Evolutionary conservation across 176 grass and related monocot genomes (phyloP).

Genomic region (Chloris gayana): DNA sequence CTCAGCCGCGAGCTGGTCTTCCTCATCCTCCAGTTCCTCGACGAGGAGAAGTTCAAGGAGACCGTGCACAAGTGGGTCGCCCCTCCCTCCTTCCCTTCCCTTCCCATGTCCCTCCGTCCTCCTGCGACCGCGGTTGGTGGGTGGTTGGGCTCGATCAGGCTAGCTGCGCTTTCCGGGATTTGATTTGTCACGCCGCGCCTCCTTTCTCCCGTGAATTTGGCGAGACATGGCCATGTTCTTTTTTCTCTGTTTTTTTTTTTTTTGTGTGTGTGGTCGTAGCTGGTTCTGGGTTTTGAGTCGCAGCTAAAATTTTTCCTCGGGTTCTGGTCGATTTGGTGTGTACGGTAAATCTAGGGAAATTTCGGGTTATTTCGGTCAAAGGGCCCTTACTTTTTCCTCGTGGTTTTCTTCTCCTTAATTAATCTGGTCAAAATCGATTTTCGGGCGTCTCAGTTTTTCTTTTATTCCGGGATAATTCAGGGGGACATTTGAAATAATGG

Average conservation of each 20-base stretch:
- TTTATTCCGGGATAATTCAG: conserved; percentile 30
- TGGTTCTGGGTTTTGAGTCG: conserved; percentile 27
- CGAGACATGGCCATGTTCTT: neutral
- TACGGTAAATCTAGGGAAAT: neutral
- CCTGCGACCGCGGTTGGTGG: conserved; percentile 30
- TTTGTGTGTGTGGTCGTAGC: neutral
- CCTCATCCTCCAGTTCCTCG: conserved; percentile 99
- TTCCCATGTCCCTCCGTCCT: neutral
- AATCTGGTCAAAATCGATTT: conserved; percentile 34
- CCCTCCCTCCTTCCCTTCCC: neutral
- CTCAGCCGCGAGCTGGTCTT: conserved; percentile 98
- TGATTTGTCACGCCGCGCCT: conserved; percentile 18
- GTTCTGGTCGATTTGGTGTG: conserved; percentile 32
- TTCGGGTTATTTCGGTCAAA: conserved; percentile 25
- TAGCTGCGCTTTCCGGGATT: conserved; percentile 29
- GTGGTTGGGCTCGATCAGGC: conserved; percentile 28
- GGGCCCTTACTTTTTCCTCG: neutral
- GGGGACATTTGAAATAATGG: conserved; percentile 40
- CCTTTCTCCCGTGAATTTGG: conserved; percentile 16
- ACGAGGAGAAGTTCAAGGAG: conserved; percentile 99
- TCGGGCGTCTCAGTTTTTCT: neutral
- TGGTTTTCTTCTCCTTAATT: conserved; percentile 21
- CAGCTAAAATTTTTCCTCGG: neutral
- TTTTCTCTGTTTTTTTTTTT: neutral
- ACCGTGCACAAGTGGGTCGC: conserved; percentile 84